Conservation (phyloP, 2,329 filamentous ascomycete genomes). For the Hypoxylon sp. region DNA sequence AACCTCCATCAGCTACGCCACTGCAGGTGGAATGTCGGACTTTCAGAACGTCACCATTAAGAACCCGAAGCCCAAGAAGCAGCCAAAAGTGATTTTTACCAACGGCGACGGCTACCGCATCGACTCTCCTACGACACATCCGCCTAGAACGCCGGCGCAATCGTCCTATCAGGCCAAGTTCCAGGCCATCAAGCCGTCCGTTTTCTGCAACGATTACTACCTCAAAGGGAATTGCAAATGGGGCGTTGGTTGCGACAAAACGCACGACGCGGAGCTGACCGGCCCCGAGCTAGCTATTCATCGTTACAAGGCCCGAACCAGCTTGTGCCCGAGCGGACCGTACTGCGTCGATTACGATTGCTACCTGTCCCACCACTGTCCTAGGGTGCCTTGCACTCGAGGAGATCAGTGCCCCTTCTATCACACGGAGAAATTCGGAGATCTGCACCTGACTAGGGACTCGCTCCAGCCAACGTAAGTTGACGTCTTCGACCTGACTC, state of each 20-base stretch:
- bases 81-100: slow-evolving; percentile 43
- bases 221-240: slow-evolving; percentile 45
- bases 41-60: slow-evolving; percentile 47
- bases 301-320: slow-evolving; percentile 48
- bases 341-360: slow-evolving; percentile 47
- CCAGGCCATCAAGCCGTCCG: slow-evolving; percentile 41
- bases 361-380: slow-evolving; percentile 48
- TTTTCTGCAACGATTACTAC: slow-evolving; percentile 48
- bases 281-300: slow-evolving; percentile 46
- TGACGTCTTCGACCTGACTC: not conserved
- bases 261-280: slow-evolving; percentile 45
- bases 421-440: slow-evolving; percentile 42
- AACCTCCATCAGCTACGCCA: slow-evolving; percentile 47
- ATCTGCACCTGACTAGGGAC: slow-evolving; percentile 45
- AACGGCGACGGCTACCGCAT: slow-evolving; percentile 45
- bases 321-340: slow-evolving; percentile 45
- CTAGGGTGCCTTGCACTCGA: slow-evolving; percentile 40
- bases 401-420: slow-evolving; percentile 43
- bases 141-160: slow-evolving; percentile 44
- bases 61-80: slow-evolving; percentile 44
- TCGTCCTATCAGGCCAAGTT: slow-evolving; percentile 45
- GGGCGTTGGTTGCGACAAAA: slow-evolving; percentile 44
- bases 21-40: slow-evolving; percentile 44
- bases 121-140: slow-evolving; percentile 45
- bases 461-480: slow-evolving; percentile 44